phyloP scores from a whole-genome alignment of 768 basidiomycete genomes.

The Russula foetens region DNA sequence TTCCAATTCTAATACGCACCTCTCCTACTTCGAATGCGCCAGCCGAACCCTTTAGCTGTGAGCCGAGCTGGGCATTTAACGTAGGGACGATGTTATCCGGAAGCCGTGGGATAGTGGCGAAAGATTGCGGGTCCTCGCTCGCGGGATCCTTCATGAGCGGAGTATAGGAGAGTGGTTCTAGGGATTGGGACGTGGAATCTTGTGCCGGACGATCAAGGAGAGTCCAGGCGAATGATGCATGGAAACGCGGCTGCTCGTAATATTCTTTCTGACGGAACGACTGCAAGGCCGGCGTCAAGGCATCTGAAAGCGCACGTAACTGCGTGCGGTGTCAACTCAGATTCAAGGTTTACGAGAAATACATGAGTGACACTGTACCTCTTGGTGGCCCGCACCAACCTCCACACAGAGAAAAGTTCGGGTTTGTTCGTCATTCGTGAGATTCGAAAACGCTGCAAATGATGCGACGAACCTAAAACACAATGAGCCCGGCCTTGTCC shows the following conservation, averaged over 20 bases:
- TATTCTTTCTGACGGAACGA: conserved; percentile 67
- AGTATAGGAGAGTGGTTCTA: not conserved
- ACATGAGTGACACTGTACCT: conserved; percentile 38
- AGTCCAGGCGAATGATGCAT: conserved; percentile 86
- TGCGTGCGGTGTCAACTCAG: conserved; percentile 27
- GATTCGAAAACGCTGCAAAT: conserved; percentile 60
- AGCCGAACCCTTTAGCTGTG: not conserved
- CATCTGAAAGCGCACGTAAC: conserved; percentile 49
- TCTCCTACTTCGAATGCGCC: conserved; percentile 1
- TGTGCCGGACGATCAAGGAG: conserved; percentile 38
- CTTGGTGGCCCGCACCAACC: conserved; percentile 72
- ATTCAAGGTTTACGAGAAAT: not conserved
- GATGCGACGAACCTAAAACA: conserved; percentile 56
- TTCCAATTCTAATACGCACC: conserved; percentile 5
- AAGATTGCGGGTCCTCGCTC: not conserved
- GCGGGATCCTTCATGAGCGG: not conserved
- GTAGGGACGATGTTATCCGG: conserved; percentile 1
- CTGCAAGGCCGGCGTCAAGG: conserved; percentile 50
- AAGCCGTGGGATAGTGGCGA: not conserved
- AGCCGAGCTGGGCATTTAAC: not conserved
- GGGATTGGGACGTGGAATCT: not conserved
- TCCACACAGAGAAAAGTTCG: conserved; percentile 76
- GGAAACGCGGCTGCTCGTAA: conserved; percentile 76
- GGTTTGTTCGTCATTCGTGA: conserved; percentile 74
- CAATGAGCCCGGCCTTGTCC: conserved; percentile 1